Percentiles rank a stretch among this genome's conserved stretches.
These are phyloP conservation scores for Parsonsia alboflavescens DNA, from an alignment of 257 asterid species.

Conservation along the genomic window DNA sequence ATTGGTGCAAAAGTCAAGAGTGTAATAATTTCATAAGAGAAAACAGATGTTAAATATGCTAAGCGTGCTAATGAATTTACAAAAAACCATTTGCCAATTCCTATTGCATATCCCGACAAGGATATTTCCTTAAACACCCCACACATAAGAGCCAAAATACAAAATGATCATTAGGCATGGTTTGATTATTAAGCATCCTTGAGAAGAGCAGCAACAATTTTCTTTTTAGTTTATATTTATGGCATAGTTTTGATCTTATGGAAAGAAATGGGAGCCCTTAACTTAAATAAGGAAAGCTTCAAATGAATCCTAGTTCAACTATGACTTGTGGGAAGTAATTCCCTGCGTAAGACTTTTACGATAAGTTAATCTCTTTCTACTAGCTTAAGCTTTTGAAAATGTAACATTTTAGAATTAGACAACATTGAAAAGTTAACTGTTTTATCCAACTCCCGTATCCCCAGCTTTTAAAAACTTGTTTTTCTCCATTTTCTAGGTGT, in stretches of 20 bases:
- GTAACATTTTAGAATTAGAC: not conserved
- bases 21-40: not conserved
- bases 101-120: not conserved
- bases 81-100: not conserved
- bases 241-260: not conserved
- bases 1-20: not conserved
- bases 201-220: not conserved
- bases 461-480: not conserved
- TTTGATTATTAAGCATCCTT: not conserved
- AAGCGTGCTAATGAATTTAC: not conserved
- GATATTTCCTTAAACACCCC: not conserved
- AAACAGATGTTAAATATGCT: not conserved
- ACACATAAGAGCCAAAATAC: not conserved
- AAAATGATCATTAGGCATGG: not conserved
- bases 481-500: not conserved
- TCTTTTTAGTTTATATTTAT: not conserved
- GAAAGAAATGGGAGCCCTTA: not conserved
- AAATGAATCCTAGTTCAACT: not conserved
- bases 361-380: too few relatives aligned
- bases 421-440: not conserved
- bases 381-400: too few relatives aligned
- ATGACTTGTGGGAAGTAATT: not conserved
- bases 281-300: not conserved
- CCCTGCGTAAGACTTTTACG: not conserved
- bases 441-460: not conserved